These are phyloP conservation scores for Mucor mucedo DNA, from an alignment of 371 early-diverging fungal genomes.

Conservation along the genomic window DNA sequence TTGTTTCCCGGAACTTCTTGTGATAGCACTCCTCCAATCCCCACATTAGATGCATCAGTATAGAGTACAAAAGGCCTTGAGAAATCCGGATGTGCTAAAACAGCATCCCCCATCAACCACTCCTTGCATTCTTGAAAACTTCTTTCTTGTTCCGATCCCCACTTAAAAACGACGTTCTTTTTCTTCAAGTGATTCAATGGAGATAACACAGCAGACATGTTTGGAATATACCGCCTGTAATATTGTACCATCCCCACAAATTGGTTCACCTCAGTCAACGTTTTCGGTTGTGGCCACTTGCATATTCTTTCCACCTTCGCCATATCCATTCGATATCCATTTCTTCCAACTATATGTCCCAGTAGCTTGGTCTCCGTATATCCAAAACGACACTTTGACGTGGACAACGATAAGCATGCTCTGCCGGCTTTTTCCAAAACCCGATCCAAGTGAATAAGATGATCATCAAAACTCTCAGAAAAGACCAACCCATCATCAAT, in stretches of 20 bases:
- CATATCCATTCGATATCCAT: neutral
- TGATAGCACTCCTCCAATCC: too few species aligned
- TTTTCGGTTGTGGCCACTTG: neutral
- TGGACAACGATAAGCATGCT: neutral
- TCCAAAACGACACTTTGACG: neutral
- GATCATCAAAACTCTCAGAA: neutral
- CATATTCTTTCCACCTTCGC: neutral
- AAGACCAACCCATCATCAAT: slow-evolving; percentile 1
- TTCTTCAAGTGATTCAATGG: neutral
- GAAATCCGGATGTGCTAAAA: neutral
- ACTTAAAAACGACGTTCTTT: neutral
- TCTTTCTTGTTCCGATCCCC: neutral
- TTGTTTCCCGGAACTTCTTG: neutral
- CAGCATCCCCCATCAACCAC: neutral
- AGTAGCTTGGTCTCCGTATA: neutral
- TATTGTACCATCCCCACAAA: slow-evolving; percentile 2
- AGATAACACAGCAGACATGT: neutral
- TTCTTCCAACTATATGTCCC: neutral
- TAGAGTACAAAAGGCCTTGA: neutral
- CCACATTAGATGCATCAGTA: neutral
- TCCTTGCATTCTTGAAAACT: neutral
- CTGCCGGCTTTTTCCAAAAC: neutral
- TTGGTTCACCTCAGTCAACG: neutral
- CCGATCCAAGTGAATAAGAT: neutral
- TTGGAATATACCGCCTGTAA: neutral